phyloP scores from a whole-genome alignment of 192 early-diverging fungal genomes.

The Funneliformis mosseae region DNA sequence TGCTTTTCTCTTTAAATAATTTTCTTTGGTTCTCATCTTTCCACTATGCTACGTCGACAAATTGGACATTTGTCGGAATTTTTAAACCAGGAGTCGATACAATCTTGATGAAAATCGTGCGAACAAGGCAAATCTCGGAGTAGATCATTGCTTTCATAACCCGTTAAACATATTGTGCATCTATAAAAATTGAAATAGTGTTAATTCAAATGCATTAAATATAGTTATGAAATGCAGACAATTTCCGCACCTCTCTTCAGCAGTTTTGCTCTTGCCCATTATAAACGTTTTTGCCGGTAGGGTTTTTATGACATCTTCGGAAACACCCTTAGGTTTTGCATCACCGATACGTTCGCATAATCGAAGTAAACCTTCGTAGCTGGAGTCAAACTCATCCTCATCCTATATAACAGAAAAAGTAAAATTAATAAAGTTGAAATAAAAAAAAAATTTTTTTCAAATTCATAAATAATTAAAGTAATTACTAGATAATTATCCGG shows the following conservation, averaged over 20 bases:
- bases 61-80: conserved; percentile 57
- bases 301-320: conserved; percentile 24
- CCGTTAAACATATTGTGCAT: conserved; percentile 56
- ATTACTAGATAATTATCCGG: conserved; percentile 34
- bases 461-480: background rate
- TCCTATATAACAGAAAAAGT: conserved; percentile 20
- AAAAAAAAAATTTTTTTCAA: background rate
- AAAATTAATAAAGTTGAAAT: background rate
- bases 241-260: conserved; percentile 18
- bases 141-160: conserved; percentile 51
- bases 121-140: conserved; percentile 53
- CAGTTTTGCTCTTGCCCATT: background rate
- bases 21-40: background rate
- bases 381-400: conserved; percentile 43
- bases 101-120: conserved; percentile 56
- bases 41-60: conserved; percentile 35
- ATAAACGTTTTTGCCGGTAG: conserved; percentile 19
- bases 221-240: background rate
- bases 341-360: conserved; percentile 41
- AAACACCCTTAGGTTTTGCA: conserved; percentile 41
- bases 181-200: conserved; percentile 4
- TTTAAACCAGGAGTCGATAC: conserved; percentile 59
- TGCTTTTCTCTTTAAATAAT: background rate
- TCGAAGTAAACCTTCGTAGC: conserved; percentile 39
- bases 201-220: background rate